These are phyloP conservation scores for Guillardia theta DNA, from an alignment of 78 protist genomes.

Conservation along the genomic window DNA sequence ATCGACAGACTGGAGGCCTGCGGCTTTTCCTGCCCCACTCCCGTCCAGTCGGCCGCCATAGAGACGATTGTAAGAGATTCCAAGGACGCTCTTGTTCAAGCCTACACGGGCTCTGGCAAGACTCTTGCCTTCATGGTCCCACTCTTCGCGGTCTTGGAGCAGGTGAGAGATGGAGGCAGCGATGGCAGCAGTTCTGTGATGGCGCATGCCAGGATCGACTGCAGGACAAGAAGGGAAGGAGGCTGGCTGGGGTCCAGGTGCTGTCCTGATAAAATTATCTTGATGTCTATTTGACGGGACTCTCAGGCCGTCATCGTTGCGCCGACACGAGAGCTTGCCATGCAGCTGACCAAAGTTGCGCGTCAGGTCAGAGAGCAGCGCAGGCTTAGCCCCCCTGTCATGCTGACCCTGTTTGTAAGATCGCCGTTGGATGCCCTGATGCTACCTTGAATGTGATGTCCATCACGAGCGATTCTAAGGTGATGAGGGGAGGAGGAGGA, in stretches of 20 bases:
- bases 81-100: neutral
- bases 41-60: neutral
- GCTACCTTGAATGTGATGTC: neutral
- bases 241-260: constrained; percentile 6
- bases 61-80: neutral
- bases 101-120: constrained; percentile 33
- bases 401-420: neutral
- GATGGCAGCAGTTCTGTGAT: neutral
- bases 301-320: constrained; percentile 14
- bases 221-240: neutral
- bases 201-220: neutral
- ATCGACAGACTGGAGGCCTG: neutral
- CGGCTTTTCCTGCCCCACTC: neutral
- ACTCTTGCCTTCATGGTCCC: neutral
- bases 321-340: constrained; percentile 30
- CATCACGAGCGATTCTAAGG: neutral
- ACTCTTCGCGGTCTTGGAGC: neutral
- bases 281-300: no score
- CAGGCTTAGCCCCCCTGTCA: no score
- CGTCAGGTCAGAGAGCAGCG: neutral
- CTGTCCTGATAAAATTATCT: no score
- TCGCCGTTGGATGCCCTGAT: neutral
- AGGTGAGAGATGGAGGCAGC: neutral
- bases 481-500: neutral
- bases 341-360: constrained; percentile 26